Evolutionary conservation across 352 stramenopile species (phyloP).

Genomic region (Phytopythium vexans): DNA sequence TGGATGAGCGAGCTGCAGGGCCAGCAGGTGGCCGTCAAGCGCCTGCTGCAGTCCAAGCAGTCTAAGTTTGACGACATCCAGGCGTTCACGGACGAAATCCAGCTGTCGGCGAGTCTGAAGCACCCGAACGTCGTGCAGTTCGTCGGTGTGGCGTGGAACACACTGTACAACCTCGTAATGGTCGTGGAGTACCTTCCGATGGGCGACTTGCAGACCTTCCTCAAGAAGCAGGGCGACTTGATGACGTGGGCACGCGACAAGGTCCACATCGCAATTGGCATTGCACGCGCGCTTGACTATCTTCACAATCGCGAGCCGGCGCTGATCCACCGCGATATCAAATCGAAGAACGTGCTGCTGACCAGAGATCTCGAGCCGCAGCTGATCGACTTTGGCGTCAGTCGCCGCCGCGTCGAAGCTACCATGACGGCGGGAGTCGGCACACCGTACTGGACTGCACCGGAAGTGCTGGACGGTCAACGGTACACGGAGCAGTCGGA

Average conservation of each 20-base stretch:
- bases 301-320: conserved; percentile 21
- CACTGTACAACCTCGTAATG: conserved; percentile 28
- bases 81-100: conserved; percentile 34
- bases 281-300: conserved; percentile 32
- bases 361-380: conserved; percentile 23
- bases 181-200: conserved; percentile 22
- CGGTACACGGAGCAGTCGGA: conserved; percentile 23
- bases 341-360: conserved; percentile 32
- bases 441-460: conserved; percentile 36
- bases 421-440: conserved; percentile 24
- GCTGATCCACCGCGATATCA: conserved; percentile 45
- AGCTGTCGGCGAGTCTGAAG: conserved; percentile 22
- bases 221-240: conserved; percentile 9
- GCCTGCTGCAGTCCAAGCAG: conserved; percentile 27
- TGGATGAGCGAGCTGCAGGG: conserved; percentile 23
- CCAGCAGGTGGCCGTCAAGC: conserved; percentile 36
- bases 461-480: conserved; percentile 26
- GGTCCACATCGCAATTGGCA: conserved; percentile 22
- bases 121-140: conserved; percentile 35
- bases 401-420: conserved; percentile 8
- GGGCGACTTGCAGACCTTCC: conserved; percentile 19
- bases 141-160: conserved; percentile 43
- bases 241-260: conserved; percentile 21
- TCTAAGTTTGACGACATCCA: conserved; percentile 19
- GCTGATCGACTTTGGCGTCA: conserved; percentile 33